A percentile compares a stretch with the other conserved stretches of the same genome.
Evolutionary conservation across 306 rosid genomes (phyloP).

Genomic region (Trifolium fragiferum): DNA sequence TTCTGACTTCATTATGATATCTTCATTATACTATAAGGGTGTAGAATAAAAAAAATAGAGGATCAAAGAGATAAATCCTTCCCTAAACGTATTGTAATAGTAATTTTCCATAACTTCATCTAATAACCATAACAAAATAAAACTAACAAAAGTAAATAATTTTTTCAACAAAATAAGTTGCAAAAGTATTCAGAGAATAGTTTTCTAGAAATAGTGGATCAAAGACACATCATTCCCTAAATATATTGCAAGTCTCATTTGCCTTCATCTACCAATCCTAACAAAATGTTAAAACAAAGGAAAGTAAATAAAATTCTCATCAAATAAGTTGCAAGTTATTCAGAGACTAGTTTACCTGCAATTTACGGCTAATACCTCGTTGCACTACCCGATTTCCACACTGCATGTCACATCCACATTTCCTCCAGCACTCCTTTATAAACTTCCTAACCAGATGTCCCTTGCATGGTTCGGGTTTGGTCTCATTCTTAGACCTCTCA

Average conservation of each 20-base stretch:
- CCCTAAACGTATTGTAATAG: slow-evolving; percentile 3
- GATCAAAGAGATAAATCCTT: slow-evolving; percentile 1
- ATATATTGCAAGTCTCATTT: slow-evolving; percentile 4
- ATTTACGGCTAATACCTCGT: slow-evolving; percentile 74
- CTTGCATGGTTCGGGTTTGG: slow-evolving; percentile 64
- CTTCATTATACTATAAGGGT: background rate
- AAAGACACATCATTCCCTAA: slow-evolving; percentile 19
- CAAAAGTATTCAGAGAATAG: slow-evolving; percentile 17
- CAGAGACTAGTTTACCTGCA: slow-evolving; percentile 69
- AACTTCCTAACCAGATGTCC: slow-evolving; percentile 81
- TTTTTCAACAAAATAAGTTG: slow-evolving; percentile 17
- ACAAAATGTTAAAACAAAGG: slow-evolving; percentile 16
- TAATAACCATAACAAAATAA: slow-evolving; percentile 12
- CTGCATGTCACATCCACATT: slow-evolving; percentile 86
- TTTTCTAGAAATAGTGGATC: slow-evolving; percentile 1
- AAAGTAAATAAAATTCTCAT: slow-evolving; percentile 27
- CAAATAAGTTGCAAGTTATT: slow-evolving; percentile 24
- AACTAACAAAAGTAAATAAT: slow-evolving; percentile 15
- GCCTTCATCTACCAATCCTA: slow-evolving; percentile 7
- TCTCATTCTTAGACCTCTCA: slow-evolving; percentile 65
- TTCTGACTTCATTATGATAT: background rate
- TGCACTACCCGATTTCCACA: slow-evolving; percentile 96
- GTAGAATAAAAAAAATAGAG: background rate
- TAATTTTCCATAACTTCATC: slow-evolving; percentile 10
- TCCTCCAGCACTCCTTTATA: slow-evolving; percentile 96